Evolutionary conservation across 148 eudicot genomes (phyloP).

Genomic region (Fagopyrum esculentum): DNA sequence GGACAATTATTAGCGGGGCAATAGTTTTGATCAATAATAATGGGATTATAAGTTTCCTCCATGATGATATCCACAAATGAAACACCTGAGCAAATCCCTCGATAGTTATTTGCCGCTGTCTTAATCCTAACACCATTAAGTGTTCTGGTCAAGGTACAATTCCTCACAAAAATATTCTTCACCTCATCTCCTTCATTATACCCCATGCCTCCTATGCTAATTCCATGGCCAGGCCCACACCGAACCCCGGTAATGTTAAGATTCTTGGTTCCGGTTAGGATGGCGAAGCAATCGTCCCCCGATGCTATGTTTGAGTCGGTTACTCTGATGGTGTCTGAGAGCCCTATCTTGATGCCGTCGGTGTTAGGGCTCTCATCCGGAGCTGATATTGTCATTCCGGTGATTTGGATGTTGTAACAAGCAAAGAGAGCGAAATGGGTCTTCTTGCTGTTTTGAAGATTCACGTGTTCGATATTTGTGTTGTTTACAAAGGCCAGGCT

Average conservation of each 20-base stretch:
- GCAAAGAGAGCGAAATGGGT: conserved; percentile 51
- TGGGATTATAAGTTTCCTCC: conserved; percentile 20
- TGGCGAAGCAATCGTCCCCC: conserved; percentile 33
- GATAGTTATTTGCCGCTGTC: conserved; percentile 19
- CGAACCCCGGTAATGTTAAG: conserved; percentile 11
- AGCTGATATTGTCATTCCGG: conserved; percentile 21
- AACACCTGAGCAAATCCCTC: conserved; percentile 14
- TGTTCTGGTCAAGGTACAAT: conserved; percentile 18
- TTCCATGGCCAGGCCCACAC: conserved; percentile 36
- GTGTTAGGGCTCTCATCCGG: conserved; percentile 31
- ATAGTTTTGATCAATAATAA: conserved; percentile 33
- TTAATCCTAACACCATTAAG: conserved; percentile 33
- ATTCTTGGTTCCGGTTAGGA: conserved; percentile 18
- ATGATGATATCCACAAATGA: conserved; percentile 14
- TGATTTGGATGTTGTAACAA: conserved; percentile 26
- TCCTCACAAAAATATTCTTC: conserved; percentile 6
- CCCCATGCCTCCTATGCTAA: conserved; percentile 37
- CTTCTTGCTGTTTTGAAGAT: conserved; percentile 48
- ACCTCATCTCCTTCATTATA: conserved; percentile 12
- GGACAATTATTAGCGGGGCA: conserved; percentile 22
- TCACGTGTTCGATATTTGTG: conserved; percentile 29
- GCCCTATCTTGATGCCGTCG: conserved; percentile 31
- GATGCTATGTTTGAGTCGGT: conserved; percentile 16
- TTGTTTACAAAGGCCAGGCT: conserved; percentile 46
- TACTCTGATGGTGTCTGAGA: conserved; percentile 6